A percentile compares a stretch with the other conserved stretches of the same genome.
Evolutionary conservation across 495 filamentous ascomycete species (phyloP).

Genomic region (Viridothelium virens): DNA sequence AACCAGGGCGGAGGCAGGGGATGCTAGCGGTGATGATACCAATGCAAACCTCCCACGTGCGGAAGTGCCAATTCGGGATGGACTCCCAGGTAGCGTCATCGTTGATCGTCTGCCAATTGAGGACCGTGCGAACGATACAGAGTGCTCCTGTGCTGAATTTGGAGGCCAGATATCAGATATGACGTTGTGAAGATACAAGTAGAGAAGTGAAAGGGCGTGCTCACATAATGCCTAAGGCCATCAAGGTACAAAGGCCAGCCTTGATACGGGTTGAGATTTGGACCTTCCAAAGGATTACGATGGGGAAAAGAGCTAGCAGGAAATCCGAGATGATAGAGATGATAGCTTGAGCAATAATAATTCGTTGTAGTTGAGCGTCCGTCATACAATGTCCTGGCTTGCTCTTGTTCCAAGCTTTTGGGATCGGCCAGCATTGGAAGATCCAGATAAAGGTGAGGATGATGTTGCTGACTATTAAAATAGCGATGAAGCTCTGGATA

Average conservation of each 20-base stretch:
- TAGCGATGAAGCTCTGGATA: not conserved
- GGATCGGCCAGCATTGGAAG: not conserved
- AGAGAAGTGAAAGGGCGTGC: not conserved
- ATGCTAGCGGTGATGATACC: not conserved
- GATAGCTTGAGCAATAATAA: constrained; percentile 1
- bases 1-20: not conserved
- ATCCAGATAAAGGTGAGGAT: not conserved
- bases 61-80: constrained; percentile 1
- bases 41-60: not conserved
- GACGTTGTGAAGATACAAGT: not conserved
- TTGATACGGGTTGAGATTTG: not conserved
- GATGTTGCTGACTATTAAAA: not conserved
- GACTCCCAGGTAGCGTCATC: constrained; percentile 1
- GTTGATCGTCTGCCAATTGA: constrained; percentile 1
- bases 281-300: constrained; percentile 1
- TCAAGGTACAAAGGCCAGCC: constrained; percentile 1
- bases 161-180: not conserved
- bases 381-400: not conserved
- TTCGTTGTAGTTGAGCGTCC: not conserved
- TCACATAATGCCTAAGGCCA: not conserved
- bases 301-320: not conserved
- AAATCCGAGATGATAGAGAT: not conserved
- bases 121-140: not conserved
- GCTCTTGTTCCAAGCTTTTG: not conserved
- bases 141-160: not conserved